These are phyloP conservation scores for Umbelopsis isabellina DNA, from an alignment of 192 early-diverging fungal species.

Conservation along the genomic window DNA sequence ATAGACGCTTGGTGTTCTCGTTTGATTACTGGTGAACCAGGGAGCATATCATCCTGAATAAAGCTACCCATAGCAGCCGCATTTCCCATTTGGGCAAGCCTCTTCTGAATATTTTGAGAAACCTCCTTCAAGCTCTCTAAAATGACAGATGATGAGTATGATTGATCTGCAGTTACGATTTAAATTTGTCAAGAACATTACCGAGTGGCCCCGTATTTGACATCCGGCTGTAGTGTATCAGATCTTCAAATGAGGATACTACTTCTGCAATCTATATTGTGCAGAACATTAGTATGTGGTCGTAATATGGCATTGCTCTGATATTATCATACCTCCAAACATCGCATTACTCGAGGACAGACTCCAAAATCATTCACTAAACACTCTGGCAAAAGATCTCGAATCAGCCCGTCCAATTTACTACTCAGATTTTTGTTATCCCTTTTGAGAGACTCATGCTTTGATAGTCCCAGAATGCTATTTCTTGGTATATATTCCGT, in stretches of 20 bases:
- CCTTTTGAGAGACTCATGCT: conserved; percentile 12
- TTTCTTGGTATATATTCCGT: conserved; percentile 22
- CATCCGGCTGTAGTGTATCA: conserved; percentile 13
- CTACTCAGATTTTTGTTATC: conserved; percentile 18
- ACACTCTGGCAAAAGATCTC: conserved; percentile 12
- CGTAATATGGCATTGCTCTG: no score
- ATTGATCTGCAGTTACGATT: not conserved
- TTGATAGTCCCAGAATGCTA: not conserved
- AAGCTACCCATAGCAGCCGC: conserved; percentile 3
- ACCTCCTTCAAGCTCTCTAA: conserved; percentile 14
- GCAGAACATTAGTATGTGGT: no score
- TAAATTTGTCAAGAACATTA: not conserved
- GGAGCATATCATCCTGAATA: not conserved
- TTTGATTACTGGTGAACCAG: conserved; percentile 3
- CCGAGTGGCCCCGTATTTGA: conserved; percentile 5
- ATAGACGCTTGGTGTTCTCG: conserved; percentile 8
- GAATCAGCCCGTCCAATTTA: conserved; percentile 4
- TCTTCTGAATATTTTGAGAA: conserved; percentile 15
- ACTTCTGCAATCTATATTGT: conserved; percentile 4
- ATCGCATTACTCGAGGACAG: conserved; percentile 18
- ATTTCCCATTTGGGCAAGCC: conserved; percentile 13
- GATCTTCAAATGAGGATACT: not conserved
- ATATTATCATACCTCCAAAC: conserved; percentile 7
- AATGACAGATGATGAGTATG: not conserved
- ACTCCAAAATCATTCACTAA: conserved; percentile 13